A percentile compares a stretch with the other conserved stretches of the same genome.
These are phyloP conservation scores for Pseudocercospora musae DNA, from an alignment of 2,329 filamentous ascomycete species.

Conservation along the genomic window DNA sequence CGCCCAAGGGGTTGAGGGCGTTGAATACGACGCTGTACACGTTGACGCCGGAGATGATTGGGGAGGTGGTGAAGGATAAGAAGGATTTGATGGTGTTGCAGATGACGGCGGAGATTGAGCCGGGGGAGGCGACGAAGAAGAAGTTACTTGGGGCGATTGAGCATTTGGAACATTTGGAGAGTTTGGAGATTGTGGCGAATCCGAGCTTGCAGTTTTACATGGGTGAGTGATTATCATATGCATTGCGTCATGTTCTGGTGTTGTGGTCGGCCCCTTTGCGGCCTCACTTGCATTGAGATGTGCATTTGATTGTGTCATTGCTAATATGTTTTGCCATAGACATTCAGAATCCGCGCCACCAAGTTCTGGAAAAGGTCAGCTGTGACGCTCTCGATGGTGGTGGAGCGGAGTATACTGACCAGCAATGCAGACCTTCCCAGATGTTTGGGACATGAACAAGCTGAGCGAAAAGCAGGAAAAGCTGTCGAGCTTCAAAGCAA, in stretches of 20 bases:
- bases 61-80: slow-evolving; percentile 36
- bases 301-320: too few species aligned
- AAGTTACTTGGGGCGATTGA: slow-evolving; percentile 34
- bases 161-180: slow-evolving; percentile 35
- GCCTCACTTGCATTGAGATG: background rate
- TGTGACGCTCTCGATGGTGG: background rate
- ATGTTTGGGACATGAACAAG: slow-evolving; percentile 35
- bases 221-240: slow-evolving; percentile 31
- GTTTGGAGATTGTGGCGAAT: slow-evolving; percentile 41
- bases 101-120: slow-evolving; percentile 38
- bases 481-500: slow-evolving; percentile 38
- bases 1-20: slow-evolving; percentile 35
- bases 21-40: slow-evolving; percentile 45
- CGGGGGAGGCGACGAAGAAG: slow-evolving; percentile 36
- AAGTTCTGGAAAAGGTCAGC: slow-evolving; percentile 7
- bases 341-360: slow-evolving; percentile 12
- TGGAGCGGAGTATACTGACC: slow-evolving; percentile 28
- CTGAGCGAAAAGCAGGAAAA: slow-evolving; percentile 36
- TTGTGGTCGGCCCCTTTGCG: too few species aligned
- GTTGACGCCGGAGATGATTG: slow-evolving; percentile 36
- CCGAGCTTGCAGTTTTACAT: slow-evolving; percentile 39
- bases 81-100: slow-evolving; percentile 40
- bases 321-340: slow-evolving; percentile 6
- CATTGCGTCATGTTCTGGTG: background rate
- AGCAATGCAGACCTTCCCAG: slow-evolving; percentile 32